Percentiles rank a stretch among this genome's conserved stretches.
phyloP scores from a whole-genome alignment of 768 basidiomycete genomes.

The Suillus spraguei region DNA sequence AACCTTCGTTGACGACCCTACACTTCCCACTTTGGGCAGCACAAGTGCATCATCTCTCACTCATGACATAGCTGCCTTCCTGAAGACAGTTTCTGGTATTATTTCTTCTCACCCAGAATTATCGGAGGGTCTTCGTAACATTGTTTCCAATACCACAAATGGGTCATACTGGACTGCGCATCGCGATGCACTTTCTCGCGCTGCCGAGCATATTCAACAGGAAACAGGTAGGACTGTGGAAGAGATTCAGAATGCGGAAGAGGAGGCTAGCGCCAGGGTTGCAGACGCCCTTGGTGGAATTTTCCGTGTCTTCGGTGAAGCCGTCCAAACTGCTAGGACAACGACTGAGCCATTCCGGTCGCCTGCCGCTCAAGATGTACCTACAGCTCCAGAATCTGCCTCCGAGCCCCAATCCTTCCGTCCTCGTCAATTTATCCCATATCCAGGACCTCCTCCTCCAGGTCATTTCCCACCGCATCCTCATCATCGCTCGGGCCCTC shows the following conservation, averaged over 20 bases:
- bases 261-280: slow-evolving; percentile 64
- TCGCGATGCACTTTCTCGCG: slow-evolving; percentile 58
- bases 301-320: slow-evolving; percentile 52
- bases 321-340: slow-evolving; percentile 25
- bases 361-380: not conserved
- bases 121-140: slow-evolving; percentile 64
- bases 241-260: slow-evolving; percentile 55
- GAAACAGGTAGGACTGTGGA: slow-evolving; percentile 43
- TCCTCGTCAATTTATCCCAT: slow-evolving; percentile 14
- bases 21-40: slow-evolving; percentile 48
- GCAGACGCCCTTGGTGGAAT: slow-evolving; percentile 64
- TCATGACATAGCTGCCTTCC: slow-evolving; percentile 63
- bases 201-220: slow-evolving; percentile 53
- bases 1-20: slow-evolving; percentile 43
- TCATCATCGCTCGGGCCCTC: slow-evolving; percentile 21
- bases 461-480: slow-evolving; percentile 23
- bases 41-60: slow-evolving; percentile 49
- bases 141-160: slow-evolving; percentile 59
- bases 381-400: slow-evolving; percentile 4
- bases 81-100: slow-evolving; percentile 56
- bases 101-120: slow-evolving; percentile 72
- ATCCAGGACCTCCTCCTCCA: slow-evolving; percentile 18
- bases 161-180: slow-evolving; percentile 74
- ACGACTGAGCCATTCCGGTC: slow-evolving; percentile 8
- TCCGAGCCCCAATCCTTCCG: slow-evolving; percentile 3